phyloP scores from a whole-genome alignment of 352 stramenopile genomes.

The Phytophthora citricola region DNA sequence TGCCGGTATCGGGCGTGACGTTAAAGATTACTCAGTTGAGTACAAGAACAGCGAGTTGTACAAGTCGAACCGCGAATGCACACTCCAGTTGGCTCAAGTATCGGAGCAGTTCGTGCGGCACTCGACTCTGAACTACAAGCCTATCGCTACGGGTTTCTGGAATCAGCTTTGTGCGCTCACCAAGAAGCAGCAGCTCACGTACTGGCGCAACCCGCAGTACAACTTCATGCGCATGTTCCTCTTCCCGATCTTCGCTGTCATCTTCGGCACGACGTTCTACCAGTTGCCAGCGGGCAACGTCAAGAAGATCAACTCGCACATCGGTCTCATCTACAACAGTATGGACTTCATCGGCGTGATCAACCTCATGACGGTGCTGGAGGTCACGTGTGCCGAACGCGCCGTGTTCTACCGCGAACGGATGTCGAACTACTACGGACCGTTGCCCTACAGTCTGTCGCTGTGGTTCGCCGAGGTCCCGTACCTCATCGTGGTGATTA shows the following conservation, averaged over 20 bases:
- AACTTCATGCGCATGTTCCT: conserved; percentile 70
- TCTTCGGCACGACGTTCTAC: conserved; percentile 78
- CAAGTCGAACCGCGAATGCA: conserved; percentile 41
- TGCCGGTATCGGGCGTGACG: conserved; percentile 72
- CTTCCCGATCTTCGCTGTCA: conserved; percentile 61
- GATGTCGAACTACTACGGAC: conserved; percentile 79
- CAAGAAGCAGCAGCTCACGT: conserved; percentile 51
- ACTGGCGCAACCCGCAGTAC: conserved; percentile 68
- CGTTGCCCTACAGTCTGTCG: conserved; percentile 70
- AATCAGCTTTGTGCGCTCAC: conserved; percentile 38
- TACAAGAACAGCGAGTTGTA: conserved; percentile 54
- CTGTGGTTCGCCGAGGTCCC: conserved; percentile 68
- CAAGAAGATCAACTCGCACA: conserved; percentile 62
- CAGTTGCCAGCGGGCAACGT: conserved; percentile 39
- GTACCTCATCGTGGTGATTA: conserved; percentile 60
- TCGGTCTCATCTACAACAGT: conserved; percentile 78
- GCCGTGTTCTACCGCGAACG: conserved; percentile 66
- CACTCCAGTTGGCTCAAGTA: conserved; percentile 25
- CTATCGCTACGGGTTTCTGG: conserved; percentile 53
- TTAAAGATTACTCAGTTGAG: conserved; percentile 59
- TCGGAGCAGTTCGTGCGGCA: conserved; percentile 43
- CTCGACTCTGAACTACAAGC: conserved; percentile 52
- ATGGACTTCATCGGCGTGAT: conserved; percentile 74
- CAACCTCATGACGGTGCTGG: conserved; percentile 65
- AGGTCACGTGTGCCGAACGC: conserved; percentile 52